Evolutionary conservation across 148 eudicot species (phyloP), one percentile per base, ranked within the genome.

Genomic region (Agrostemma githago): DNA sequence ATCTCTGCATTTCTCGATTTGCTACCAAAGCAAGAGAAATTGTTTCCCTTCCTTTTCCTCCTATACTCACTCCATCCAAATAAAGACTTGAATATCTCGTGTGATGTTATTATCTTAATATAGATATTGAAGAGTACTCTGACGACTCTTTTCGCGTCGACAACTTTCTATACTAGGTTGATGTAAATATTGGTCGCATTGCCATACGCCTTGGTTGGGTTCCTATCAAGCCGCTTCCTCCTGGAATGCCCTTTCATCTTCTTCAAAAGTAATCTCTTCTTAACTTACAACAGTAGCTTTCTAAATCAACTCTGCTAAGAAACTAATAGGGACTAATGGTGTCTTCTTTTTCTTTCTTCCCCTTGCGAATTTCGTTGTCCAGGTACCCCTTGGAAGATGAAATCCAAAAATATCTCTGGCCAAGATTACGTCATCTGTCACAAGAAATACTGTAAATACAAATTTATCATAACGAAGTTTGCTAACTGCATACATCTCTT

Each of bases 181-280:
- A 93, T 78, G 83, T 83, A 19, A 91, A 93, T 83, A 89, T 91
- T 75, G 88, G 77, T 19, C 88, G 97, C 8, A 82, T 89, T 39
- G 85, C 83, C 12, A 85, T 89, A 21, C 93, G 98, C 42, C 84
- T 94, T 43, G 97, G 96, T 42, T 89, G 91, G 97, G 92, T 94
- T 64, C 98, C 98, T 63, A 79, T 94, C 48, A 79, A 86, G 77
- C 86, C 87, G 74, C 84, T 91, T 39, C 95, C 97, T 4, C 82
- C 79, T 59, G 83, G 74, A 38, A 40, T 87, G 70, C 85, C 83
- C 42, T 68, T 91, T 39, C 97, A 94, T 80, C 89, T 81, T 57
- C 81, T 94, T 26, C 78, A 88, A 7, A 74, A 77, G 98, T 94
- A 81, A 44, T 37, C 4, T 53, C 38, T 46, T 5, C n/a, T 21